Evolutionary conservation across 208 protist genomes (phyloP).

Genomic region (Leishmania major): DNA sequence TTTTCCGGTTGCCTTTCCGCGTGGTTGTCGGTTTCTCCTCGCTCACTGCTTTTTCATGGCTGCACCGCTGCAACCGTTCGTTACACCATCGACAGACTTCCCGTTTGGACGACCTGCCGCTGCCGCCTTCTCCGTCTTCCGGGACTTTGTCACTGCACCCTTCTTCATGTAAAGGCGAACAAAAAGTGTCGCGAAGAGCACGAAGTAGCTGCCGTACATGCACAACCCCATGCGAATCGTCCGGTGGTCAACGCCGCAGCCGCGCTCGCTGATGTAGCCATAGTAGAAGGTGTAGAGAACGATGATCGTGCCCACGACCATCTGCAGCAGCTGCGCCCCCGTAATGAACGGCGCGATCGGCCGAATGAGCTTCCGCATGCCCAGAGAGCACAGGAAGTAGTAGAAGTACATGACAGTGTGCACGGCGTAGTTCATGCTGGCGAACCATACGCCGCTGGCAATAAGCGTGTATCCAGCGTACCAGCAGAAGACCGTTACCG

Average conservation of each 20-base stretch:
- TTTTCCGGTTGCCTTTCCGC: neutral
- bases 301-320: conserved; percentile 87
- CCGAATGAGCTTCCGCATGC: conserved; percentile 53
- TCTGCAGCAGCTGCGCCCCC: conserved; percentile 86
- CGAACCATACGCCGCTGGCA: conserved; percentile 78
- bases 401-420: conserved; percentile 97
- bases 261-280: conserved; percentile 32
- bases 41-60: conserved; percentile 10
- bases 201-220: conserved; percentile 92
- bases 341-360: conserved; percentile 90
- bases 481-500: conserved; percentile 93
- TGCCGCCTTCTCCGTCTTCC: neutral
- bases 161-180: conserved; percentile 40
- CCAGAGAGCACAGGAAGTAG: conserved; percentile 84
- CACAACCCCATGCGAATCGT: conserved; percentile 57
- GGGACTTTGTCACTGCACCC: conserved; percentile 10
- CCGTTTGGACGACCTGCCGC: neutral
- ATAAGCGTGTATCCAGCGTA: conserved; percentile 52
- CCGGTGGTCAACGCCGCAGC: conserved; percentile 48
- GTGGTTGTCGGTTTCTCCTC: neutral
- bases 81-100: neutral
- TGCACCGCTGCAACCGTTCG: conserved; percentile 1
- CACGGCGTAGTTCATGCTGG: conserved; percentile 93
- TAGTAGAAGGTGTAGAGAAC: conserved; percentile 57
- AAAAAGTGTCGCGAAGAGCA: conserved; percentile 88